Conservation (phyloP, 2,329 filamentous ascomycete species). For the Ceratocystis albifundus region DNA sequence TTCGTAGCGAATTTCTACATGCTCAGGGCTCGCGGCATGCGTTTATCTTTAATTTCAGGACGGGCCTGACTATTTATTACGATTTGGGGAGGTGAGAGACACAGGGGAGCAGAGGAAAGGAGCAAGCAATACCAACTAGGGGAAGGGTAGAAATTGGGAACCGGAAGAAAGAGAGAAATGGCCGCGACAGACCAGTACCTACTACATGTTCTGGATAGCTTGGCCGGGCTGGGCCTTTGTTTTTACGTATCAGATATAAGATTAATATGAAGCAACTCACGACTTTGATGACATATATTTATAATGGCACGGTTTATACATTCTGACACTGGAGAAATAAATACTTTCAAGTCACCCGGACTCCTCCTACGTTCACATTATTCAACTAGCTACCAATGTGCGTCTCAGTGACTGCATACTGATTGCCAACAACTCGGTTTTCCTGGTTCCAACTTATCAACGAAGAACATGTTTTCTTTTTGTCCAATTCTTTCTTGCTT, state of each 20-base stretch:
- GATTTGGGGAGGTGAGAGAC: slow-evolving; percentile 42
- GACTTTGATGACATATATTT: background rate
- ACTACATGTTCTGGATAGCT: background rate
- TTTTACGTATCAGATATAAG: background rate
- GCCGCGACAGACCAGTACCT: background rate
- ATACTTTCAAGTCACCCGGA: no score
- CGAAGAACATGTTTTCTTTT: no score
- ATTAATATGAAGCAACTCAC: slow-evolving; percentile 10
- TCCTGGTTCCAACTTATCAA: no score
- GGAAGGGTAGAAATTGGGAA: background rate
- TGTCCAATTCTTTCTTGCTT: no score
- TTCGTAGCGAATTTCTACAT: slow-evolving; percentile 45
- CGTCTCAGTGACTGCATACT: no score
- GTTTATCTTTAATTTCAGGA: slow-evolving; percentile 87
- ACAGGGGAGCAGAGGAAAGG: background rate
- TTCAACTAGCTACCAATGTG: no score
- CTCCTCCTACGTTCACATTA: no score
- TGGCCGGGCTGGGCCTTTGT: background rate
- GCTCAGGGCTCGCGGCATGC: slow-evolving; percentile 53
- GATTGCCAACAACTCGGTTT: no score
- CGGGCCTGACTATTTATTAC: slow-evolving; percentile 73
- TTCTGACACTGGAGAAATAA: no score
- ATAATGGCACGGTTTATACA: background rate
- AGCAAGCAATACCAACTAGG: background rate
- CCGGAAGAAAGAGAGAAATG: background rate